Percentiles rank a stretch among this genome's conserved stretches.
Conservation (phyloP, 1,139 yeast species). For the Pichia sp. region DNA sequence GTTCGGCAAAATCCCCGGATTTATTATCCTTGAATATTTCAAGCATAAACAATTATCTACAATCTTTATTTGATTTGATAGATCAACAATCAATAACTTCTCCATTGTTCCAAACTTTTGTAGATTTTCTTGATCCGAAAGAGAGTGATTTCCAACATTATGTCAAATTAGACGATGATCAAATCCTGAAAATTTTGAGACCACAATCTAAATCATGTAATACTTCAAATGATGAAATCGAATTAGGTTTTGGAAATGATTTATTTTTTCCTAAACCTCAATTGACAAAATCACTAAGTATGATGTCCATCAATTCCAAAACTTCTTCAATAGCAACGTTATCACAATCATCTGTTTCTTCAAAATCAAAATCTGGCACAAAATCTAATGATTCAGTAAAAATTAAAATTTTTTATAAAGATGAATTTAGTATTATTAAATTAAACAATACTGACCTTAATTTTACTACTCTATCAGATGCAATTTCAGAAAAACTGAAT, state of each 20-base stretch:
- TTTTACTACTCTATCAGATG: slow-evolving; percentile 13
- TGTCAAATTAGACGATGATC: slow-evolving; percentile 13
- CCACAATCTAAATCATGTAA: slow-evolving; percentile 2
- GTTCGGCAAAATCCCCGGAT: slow-evolving; percentile 12
- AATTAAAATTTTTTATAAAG: slow-evolving; percentile 15
- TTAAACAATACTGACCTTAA: slow-evolving; percentile 10
- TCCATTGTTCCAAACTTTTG: slow-evolving; percentile 1
- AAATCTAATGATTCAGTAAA: slow-evolving; percentile 1
- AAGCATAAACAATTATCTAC: slow-evolving; percentile 28
- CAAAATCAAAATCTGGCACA: slow-evolving; percentile 1
- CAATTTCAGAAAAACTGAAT: slow-evolving; percentile 17
- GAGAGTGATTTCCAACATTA: slow-evolving; percentile 16
- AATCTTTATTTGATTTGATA: slow-evolving; percentile 4
- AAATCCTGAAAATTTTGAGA: slow-evolving; percentile 13
- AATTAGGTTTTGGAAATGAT: background rate
- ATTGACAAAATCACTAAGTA: background rate
- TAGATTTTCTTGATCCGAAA: slow-evolving; percentile 7
- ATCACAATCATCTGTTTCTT: too few relatives aligned
- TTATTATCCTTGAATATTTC: slow-evolving; percentile 27
- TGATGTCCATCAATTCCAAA: slow-evolving; percentile 7
- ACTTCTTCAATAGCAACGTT: slow-evolving; percentile 6
- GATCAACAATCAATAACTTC: background rate
- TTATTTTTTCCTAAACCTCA: slow-evolving; percentile 3
- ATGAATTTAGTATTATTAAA: slow-evolving; percentile 20
- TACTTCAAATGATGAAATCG: background rate